Evolutionary conservation across 352 stramenopile genomes (phyloP).

Genomic region (Pythium brassicae): DNA sequence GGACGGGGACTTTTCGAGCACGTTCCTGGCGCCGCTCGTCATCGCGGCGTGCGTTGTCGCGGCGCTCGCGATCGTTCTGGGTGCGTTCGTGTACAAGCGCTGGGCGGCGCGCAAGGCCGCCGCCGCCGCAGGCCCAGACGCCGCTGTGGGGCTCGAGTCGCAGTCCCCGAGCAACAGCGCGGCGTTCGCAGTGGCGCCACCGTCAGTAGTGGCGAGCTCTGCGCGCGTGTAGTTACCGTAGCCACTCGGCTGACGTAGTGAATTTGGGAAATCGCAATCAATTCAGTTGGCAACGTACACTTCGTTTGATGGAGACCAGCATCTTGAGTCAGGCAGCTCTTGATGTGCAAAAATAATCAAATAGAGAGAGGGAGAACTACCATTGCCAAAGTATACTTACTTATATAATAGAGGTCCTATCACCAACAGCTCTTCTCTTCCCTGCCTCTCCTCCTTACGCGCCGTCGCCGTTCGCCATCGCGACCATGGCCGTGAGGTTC

Average conservation of each 20-base stretch:
- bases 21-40: neutral
- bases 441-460: neutral
- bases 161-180: neutral
- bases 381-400: neutral
- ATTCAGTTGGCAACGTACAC: too few relatives aligned
- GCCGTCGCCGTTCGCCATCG: constrained; percentile 12
- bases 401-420: neutral
- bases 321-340: too few relatives aligned
- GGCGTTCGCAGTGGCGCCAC: neutral
- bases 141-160: neutral
- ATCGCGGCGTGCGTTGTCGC: neutral
- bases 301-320: too few relatives aligned
- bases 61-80: neutral
- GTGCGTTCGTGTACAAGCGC: neutral
- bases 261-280: too few relatives aligned
- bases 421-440: neutral
- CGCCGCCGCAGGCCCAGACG: too few relatives aligned
- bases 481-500: constrained; percentile 15
- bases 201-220: neutral
- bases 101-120: neutral
- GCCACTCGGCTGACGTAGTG: too few relatives aligned
- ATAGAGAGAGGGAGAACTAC: neutral
- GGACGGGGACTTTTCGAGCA: neutral
- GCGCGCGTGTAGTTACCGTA: too few relatives aligned
- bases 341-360: too few relatives aligned